Conservation (phyloP, 495 filamentous ascomycete species). For the Lepraria neglecta region DNA sequence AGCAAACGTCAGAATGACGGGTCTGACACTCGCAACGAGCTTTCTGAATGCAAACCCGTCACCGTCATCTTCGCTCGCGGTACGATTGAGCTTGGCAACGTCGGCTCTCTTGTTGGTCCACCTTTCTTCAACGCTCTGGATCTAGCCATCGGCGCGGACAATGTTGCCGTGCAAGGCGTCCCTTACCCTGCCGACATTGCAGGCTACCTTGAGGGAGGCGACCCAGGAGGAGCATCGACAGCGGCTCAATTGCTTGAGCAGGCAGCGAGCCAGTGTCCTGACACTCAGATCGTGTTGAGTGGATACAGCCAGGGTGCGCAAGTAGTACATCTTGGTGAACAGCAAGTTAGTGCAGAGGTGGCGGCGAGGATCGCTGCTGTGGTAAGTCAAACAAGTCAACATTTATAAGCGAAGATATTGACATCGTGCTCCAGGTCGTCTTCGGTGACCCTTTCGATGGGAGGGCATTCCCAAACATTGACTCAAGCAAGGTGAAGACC, state of each 20-base stretch:
- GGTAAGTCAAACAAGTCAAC: conserved; percentile 13
- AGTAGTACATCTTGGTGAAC: conserved; percentile 47
- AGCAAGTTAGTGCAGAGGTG: conserved; percentile 30
- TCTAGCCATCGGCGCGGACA: conserved; percentile 34
- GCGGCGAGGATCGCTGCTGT: conserved; percentile 30
- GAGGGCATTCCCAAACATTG: conserved; percentile 40
- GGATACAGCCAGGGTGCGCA: conserved; percentile 56
- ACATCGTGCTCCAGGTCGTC: conserved; percentile 40
- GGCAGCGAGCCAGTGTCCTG: conserved; percentile 47
- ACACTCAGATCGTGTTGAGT: conserved; percentile 53
- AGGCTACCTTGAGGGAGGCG: conserved; percentile 37
- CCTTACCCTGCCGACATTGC: conserved; percentile 43
- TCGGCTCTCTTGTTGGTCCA: conserved; percentile 53
- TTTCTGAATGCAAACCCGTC: conserved; percentile 34
- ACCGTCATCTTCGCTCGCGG: conserved; percentile 41
- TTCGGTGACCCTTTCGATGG: conserved; percentile 54
- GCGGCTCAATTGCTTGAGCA: conserved; percentile 47
- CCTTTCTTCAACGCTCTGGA: conserved; percentile 46
- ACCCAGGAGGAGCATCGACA: conserved; percentile 35
- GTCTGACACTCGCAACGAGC: conserved; percentile 32
- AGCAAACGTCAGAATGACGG: conserved; percentile 19
- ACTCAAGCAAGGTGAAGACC: conserved; percentile 42
- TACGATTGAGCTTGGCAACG: conserved; percentile 42
- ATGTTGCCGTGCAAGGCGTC: conserved; percentile 52
- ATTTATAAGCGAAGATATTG: not conserved